phyloP scores from a whole-genome alignment of 352 stramenopile species.

The Aphanomyces astaci region DNA sequence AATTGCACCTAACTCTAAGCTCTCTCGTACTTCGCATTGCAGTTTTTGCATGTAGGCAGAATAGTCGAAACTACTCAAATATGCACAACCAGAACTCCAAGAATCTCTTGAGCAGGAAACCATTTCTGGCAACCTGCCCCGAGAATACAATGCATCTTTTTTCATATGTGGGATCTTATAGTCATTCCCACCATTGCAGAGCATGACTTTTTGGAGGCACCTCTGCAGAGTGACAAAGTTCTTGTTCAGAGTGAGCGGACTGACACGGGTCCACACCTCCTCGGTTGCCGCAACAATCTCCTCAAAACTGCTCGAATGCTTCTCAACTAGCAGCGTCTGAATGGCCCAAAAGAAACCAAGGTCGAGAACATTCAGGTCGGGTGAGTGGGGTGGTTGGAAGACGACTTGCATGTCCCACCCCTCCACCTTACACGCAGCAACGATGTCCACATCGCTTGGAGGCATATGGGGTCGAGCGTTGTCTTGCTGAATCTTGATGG shows the following conservation, averaged over 20 bases:
- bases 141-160: too few species aligned
- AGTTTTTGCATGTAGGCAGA: too few species aligned
- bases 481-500: not conserved
- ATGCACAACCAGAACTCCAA: too few species aligned
- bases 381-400: slow-evolving; percentile 27
- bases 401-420: not conserved
- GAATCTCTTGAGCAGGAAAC: too few species aligned
- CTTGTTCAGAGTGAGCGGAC: not conserved
- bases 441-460: not conserved
- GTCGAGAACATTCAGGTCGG: slow-evolving; percentile 31
- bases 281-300: not conserved
- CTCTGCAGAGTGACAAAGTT: not conserved
- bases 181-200: not conserved
- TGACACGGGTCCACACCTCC: not conserved
- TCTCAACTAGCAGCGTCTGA: slow-evolving; percentile 22
- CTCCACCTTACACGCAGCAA: not conserved
- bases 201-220: not conserved
- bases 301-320: not conserved
- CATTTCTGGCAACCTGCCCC: too few species aligned
- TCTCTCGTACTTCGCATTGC: not conserved
- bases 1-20: not conserved
- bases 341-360: slow-evolving; percentile 28
- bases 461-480: not conserved
- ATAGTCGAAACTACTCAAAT: too few species aligned
- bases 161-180: too few species aligned